Conservation (phyloP, 768 basidiomycete species). For the Hygrophoropsis aurantiaca region DNA sequence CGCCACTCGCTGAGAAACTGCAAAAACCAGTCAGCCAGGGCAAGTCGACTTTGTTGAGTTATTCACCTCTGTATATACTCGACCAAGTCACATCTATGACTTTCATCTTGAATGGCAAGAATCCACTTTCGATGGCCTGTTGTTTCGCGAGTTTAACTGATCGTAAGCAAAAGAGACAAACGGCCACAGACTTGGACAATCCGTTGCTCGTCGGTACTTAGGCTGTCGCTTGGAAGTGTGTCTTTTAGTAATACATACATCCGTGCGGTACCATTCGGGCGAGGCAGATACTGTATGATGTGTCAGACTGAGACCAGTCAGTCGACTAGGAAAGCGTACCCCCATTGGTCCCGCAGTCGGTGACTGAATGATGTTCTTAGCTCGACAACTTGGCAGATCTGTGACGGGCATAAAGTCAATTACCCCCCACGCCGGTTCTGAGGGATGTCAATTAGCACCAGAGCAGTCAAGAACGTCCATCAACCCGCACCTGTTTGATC, state of each 20-base stretch:
- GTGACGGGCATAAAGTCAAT: conserved; percentile 14
- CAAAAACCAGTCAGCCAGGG: neutral
- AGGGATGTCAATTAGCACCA: neutral
- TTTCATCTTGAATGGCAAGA: conserved; percentile 14
- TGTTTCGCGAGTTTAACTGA: no score
- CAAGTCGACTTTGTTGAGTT: neutral
- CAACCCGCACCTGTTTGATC: conserved; percentile 13
- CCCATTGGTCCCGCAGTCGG: conserved; percentile 7
- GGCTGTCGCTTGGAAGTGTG: neutral
- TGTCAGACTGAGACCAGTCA: neutral
- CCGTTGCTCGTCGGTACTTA: neutral
- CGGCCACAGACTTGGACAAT: no score
- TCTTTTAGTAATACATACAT: conserved; percentile 12
- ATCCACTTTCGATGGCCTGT: conserved; percentile 10
- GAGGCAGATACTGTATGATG: conserved; percentile 12
- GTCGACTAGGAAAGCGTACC: neutral
- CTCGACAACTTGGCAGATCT: conserved; percentile 16
- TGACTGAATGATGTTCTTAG: conserved; percentile 16
- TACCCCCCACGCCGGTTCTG: conserved; percentile 20
- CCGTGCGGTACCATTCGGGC: conserved; percentile 12
- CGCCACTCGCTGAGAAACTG: conserved; percentile 19
- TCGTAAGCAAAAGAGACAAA: no score
- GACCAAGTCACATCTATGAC: conserved; percentile 17
- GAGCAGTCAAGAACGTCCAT: neutral
- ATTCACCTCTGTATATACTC: conserved; percentile 15